Evolutionary conservation across 352 stramenopile genomes (phyloP).

Genomic region (Phytopythium kandeliae): DNA sequence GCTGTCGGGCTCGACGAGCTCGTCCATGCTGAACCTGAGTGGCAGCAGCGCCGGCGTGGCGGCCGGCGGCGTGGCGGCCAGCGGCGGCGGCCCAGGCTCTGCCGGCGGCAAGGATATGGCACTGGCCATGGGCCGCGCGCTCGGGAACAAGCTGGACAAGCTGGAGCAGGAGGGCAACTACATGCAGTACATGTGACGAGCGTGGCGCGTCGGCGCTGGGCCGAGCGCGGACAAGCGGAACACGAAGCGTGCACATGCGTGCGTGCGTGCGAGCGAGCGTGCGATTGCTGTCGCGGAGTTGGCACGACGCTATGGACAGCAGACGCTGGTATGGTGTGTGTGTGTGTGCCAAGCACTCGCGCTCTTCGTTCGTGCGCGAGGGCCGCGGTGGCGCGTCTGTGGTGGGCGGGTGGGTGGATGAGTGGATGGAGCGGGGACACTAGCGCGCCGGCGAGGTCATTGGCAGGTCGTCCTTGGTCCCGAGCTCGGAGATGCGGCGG

Average conservation of each 20-base stretch:
- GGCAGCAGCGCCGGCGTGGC: slow-evolving; percentile 5
- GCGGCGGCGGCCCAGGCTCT: neutral
- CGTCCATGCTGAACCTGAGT: slow-evolving; percentile 21
- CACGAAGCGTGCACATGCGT: neutral
- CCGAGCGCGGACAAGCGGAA: neutral
- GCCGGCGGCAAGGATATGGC: slow-evolving; percentile 6
- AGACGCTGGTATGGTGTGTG: no score
- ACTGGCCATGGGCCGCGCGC: slow-evolving; percentile 24
- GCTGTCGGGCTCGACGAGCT: slow-evolving; percentile 18
- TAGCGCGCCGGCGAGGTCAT: neutral
- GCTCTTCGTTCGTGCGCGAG: no score
- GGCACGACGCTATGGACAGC: no score
- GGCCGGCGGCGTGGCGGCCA: slow-evolving; percentile 6
- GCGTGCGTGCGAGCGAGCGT: no score
- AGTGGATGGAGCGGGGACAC: neutral
- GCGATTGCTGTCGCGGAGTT: no score
- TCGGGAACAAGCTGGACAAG: slow-evolving; percentile 71
- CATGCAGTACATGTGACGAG: slow-evolving; percentile 36
- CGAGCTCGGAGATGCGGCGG: slow-evolving; percentile 40
- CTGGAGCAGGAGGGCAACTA: slow-evolving; percentile 62
- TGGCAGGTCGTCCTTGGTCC: slow-evolving; percentile 13
- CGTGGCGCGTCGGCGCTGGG: neutral
- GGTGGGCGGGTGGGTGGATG: no score
- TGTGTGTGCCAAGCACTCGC: no score
- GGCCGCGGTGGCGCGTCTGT: no score